Evolutionary conservation across 257 asterid genomes (phyloP).

Genomic region (Nicotiana attenuata): DNA sequence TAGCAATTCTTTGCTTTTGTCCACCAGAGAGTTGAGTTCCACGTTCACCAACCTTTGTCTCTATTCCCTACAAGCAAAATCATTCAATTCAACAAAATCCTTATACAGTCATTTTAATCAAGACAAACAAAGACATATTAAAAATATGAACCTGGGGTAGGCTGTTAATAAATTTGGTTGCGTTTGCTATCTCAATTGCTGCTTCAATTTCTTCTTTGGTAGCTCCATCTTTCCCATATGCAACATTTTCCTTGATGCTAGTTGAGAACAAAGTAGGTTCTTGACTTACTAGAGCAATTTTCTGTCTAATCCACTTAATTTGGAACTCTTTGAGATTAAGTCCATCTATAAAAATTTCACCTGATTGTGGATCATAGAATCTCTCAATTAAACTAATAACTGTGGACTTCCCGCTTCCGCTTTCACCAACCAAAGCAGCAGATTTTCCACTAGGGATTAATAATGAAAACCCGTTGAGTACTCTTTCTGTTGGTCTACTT

Average conservation of each 20-base stretch:
- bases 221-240: conserved; percentile 63
- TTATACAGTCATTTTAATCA: background rate
- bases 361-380: conserved; percentile 68
- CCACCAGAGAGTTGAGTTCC: conserved; percentile 82
- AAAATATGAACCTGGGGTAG: conserved; percentile 45
- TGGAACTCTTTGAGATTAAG: conserved; percentile 54
- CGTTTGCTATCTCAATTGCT: conserved; percentile 68
- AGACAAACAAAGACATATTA: background rate
- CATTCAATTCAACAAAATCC: background rate
- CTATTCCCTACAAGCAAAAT: conserved; percentile 43
- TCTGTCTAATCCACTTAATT: conserved; percentile 66
- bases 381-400: conserved; percentile 67
- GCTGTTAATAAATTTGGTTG: conserved; percentile 59
- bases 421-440: conserved; percentile 70
- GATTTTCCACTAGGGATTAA: conserved; percentile 52
- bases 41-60: conserved; percentile 68
- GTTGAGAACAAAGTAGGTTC: conserved; percentile 72
- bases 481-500: conserved; percentile 52
- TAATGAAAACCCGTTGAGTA: conserved; percentile 55
- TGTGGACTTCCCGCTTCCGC: conserved; percentile 83
- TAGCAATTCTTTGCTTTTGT: conserved; percentile 73
- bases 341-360: conserved; percentile 56
- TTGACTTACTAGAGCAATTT: conserved; percentile 74
- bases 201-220: conserved; percentile 52
- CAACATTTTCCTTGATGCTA: conserved; percentile 64